Percentiles rank a stretch among this genome's conserved stretches.
These are phyloP conservation scores for Penicillium simplicissimum DNA, from an alignment of 495 filamentous ascomycete species.

Conservation along the genomic window DNA sequence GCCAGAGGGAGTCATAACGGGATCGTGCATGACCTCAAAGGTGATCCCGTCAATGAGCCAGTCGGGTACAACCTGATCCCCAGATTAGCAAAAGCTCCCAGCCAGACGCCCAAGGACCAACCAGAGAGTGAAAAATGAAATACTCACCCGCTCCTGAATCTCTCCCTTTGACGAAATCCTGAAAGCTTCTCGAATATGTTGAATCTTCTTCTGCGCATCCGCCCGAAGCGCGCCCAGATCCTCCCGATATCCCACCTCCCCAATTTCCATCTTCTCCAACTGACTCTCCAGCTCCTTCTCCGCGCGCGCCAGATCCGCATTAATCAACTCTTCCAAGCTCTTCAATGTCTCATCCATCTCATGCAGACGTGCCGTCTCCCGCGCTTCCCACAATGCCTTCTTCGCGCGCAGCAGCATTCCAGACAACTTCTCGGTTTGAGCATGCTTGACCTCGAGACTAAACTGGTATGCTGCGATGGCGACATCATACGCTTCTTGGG, in stretches of 20 bases:
- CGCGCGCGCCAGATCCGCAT: constrained; percentile 55
- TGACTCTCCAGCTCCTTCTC: constrained; percentile 49
- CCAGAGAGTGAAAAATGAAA: background rate
- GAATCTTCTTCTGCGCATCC: constrained; percentile 52
- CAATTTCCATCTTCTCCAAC: constrained; percentile 47
- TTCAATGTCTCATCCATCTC: constrained; percentile 49
- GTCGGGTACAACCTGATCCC: constrained; percentile 69
- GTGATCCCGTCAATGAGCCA: constrained; percentile 88
- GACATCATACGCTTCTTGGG: constrained; percentile 70
- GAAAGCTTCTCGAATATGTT: constrained; percentile 49
- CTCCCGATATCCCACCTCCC: constrained; percentile 46
- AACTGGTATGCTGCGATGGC: constrained; percentile 73
- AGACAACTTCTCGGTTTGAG: constrained; percentile 65
- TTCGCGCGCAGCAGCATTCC: constrained; percentile 72
- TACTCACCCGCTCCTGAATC: constrained; percentile 57
- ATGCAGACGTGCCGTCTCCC: constrained; percentile 49
- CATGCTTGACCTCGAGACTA: constrained; percentile 60
- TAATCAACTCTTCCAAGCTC: constrained; percentile 51
- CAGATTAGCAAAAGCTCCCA: constrained; percentile 15
- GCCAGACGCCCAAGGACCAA: background rate
- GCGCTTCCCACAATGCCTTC: constrained; percentile 59
- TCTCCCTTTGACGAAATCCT: constrained; percentile 57
- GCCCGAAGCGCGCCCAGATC: constrained; percentile 44
- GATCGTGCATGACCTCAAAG: constrained; percentile 91
- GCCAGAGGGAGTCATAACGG: constrained; percentile 83